Conservation (phyloP, 495 filamentous ascomycete species). For the Neurospora intermedia region DNA sequence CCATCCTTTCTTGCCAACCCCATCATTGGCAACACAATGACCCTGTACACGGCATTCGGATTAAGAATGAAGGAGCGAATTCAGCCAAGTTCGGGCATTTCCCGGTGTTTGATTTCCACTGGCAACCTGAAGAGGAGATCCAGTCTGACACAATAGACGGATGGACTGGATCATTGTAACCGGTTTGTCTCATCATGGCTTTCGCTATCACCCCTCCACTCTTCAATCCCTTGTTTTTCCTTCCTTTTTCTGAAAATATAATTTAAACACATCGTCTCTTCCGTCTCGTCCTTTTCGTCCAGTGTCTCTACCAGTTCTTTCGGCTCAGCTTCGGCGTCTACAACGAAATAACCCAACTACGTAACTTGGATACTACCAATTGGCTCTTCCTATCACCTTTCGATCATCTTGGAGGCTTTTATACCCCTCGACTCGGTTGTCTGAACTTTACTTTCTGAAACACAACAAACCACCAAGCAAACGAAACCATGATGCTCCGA, state of each 20-base stretch:
- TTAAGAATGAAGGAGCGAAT: background rate
- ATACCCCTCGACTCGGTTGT: background rate
- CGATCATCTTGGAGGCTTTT: background rate
- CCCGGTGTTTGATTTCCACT: background rate
- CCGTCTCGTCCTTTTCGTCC: background rate
- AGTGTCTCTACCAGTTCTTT: background rate
- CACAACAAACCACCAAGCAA: background rate
- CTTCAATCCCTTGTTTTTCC: background rate
- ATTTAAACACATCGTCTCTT: background rate
- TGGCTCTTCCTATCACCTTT: background rate
- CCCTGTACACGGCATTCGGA: background rate
- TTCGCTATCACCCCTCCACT: background rate
- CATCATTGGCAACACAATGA: background rate
- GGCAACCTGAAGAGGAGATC: background rate
- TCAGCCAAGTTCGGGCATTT: background rate
- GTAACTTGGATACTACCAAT: background rate
- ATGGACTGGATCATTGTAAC: background rate
- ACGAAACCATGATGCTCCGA: slow-evolving; percentile 10
- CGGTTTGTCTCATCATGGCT: background rate
- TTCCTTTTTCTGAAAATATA: background rate
- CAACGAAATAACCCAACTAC: background rate
- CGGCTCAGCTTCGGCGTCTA: background rate
- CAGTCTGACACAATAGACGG: background rate
- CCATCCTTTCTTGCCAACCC: background rate
- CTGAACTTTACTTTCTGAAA: background rate